These are phyloP conservation scores for Claviceps pazoutovae DNA, from an alignment of 2,329 filamentous ascomycete species.

Conservation along the genomic window DNA sequence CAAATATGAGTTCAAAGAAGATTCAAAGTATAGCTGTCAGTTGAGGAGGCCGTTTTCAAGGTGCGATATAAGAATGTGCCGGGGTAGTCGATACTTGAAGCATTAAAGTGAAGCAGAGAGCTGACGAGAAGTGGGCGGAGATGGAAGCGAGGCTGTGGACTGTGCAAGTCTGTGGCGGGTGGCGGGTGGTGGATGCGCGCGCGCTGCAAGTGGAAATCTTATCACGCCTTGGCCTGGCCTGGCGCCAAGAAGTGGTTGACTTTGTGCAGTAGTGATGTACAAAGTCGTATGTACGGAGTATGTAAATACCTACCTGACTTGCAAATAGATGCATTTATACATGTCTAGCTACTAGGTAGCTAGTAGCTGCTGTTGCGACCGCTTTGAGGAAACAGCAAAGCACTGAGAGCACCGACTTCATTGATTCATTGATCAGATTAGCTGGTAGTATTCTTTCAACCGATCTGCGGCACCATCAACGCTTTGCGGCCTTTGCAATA, in stretches of 20 bases:
- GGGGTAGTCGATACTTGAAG: not conserved
- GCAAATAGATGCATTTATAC: no score
- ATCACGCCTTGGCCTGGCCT: not conserved
- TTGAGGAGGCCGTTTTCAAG: not conserved
- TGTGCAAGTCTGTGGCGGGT: not conserved
- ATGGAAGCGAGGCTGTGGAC: not conserved
- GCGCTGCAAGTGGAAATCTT: not conserved
- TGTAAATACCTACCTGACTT: no score
- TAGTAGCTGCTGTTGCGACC: no score
- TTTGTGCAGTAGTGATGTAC: no score
- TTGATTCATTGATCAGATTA: no score
- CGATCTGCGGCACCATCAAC: no score
- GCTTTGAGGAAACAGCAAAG: no score
- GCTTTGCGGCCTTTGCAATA: no score
- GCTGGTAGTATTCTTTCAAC: no score
- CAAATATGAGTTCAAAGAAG: not conserved
- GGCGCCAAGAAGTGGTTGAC: not conserved
- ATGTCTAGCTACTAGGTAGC: no score
- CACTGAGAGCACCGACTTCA: no score
- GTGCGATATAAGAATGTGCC: not conserved
- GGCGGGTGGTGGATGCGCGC: not conserved
- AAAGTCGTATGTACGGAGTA: no score
- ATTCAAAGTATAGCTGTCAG: not conserved
- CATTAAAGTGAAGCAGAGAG: not conserved
- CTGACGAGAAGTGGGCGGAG: not conserved